Percentiles rank a stretch among this genome's conserved stretches.
phyloP scores from a whole-genome alignment of 2,329 filamentous ascomycete genomes.

The Monosporascus ibericus region DNA sequence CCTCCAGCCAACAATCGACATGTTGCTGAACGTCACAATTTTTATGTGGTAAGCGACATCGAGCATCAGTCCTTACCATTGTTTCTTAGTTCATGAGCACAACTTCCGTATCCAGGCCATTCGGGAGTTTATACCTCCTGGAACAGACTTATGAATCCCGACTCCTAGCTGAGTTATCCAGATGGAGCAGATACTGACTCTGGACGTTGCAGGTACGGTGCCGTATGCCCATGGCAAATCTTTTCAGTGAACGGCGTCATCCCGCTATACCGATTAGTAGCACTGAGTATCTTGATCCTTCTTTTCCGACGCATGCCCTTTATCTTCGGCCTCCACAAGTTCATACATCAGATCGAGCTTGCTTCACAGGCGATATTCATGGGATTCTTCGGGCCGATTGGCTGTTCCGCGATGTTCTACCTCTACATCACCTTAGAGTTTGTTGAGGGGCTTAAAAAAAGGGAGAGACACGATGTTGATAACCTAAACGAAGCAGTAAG shows the following conservation, averaged over 20 bases:
- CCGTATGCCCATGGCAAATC: slow-evolving; percentile 71
- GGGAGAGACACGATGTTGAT: slow-evolving; percentile 58
- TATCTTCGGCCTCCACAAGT: slow-evolving; percentile 65
- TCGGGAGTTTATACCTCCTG: too few relatives aligned
- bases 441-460: slow-evolving; percentile 49
- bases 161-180: too few relatives aligned
- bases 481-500: slow-evolving; percentile 59
- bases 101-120: too few relatives aligned
- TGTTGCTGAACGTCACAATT: slow-evolving; percentile 82
- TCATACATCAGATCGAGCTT: slow-evolving; percentile 74
- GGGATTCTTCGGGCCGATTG: slow-evolving; percentile 89
- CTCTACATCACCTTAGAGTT: slow-evolving; percentile 78
- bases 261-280: slow-evolving; percentile 65
- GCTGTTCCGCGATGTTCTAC: slow-evolving; percentile 87
- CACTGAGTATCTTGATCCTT: slow-evolving; percentile 69
- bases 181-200: too few relatives aligned
- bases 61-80: too few relatives aligned
- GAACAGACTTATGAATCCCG: too few relatives aligned
- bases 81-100: too few relatives aligned
- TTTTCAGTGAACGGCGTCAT: slow-evolving; percentile 65
- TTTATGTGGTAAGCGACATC: slow-evolving; percentile 62
- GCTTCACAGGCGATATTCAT: slow-evolving; percentile 74
- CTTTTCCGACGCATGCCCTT: slow-evolving; percentile 73
- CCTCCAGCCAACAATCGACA: slow-evolving; percentile 89
- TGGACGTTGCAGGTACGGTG: slow-evolving; percentile 50